Evolutionary conservation across 2,329 filamentous ascomycete species (phyloP).

Genomic region (Aspergillus latus): DNA sequence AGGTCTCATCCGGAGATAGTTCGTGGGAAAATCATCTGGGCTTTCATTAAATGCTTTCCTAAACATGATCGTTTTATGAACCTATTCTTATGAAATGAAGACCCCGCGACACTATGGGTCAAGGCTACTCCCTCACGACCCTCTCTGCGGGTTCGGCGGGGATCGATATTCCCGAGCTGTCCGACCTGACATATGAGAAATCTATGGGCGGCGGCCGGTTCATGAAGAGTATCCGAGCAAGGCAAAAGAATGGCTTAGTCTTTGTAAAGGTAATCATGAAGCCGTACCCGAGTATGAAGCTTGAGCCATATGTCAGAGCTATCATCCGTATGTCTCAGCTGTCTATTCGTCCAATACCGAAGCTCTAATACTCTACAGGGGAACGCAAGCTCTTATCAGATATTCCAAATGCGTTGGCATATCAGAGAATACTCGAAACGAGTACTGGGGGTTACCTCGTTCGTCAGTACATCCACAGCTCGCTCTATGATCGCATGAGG

Average conservation of each 20-base stretch:
- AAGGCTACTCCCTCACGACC: conserved; percentile 91
- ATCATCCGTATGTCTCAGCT: conserved; percentile 64
- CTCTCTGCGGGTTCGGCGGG: conserved; percentile 88
- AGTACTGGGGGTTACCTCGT: conserved; percentile 89
- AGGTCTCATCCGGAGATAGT: not conserved
- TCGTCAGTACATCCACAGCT: conserved; percentile 93
- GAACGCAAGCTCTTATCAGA: conserved; percentile 77
- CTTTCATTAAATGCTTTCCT: not conserved
- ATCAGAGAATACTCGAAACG: conserved; percentile 89
- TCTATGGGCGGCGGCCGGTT: conserved; percentile 89
- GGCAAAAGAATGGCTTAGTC: conserved; percentile 85
- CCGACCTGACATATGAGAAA: conserved; percentile 87
- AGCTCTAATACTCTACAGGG: conserved; percentile 49
- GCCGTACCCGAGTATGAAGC: conserved; percentile 76
- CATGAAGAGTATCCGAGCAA: conserved; percentile 92
- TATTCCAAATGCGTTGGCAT: conserved; percentile 86
- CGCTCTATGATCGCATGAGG: conserved; percentile 88
- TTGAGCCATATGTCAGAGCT: conserved; percentile 74
- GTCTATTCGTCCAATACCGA: not conserved
- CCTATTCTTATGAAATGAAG: conserved; percentile 31
- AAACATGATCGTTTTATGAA: not conserved
- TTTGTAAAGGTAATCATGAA: conserved; percentile 95
- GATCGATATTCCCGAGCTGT: conserved; percentile 89
- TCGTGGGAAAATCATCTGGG: not conserved
- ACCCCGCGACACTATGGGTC: conserved; percentile 68